Percentiles rank a stretch among this genome's conserved stretches.
These are phyloP conservation scores for Groenewaldozyma sp. DNA, from an alignment of 1,139 yeast species.

Conservation along the genomic window DNA sequence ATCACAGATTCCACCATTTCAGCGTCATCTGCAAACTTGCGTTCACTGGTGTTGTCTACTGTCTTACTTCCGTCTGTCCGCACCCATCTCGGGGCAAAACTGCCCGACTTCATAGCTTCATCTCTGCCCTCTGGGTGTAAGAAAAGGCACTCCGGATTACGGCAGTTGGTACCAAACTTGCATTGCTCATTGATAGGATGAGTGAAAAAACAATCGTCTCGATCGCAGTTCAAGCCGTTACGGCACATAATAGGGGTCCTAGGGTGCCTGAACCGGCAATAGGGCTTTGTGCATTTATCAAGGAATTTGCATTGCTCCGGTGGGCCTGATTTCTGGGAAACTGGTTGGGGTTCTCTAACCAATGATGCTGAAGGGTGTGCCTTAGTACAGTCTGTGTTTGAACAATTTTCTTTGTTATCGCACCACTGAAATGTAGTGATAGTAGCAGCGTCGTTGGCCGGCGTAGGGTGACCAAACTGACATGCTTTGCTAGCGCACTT, in stretches of 20 bases:
- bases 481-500: constrained; percentile 69
- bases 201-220: constrained; percentile 71
- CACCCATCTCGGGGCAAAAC: constrained; percentile 32
- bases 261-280: constrained; percentile 82
- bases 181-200: constrained; percentile 77
- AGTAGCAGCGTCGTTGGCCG: constrained; percentile 58
- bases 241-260: constrained; percentile 64
- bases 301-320: constrained; percentile 82
- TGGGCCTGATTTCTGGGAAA: constrained; percentile 15
- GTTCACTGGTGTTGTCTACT: constrained; percentile 35
- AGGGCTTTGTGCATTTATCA: constrained; percentile 59
- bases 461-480: constrained; percentile 88
- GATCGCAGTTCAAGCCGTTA: constrained; percentile 65
- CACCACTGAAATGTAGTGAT: constrained; percentile 74
- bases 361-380: constrained; percentile 71
- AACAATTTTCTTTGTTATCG: constrained; percentile 55
- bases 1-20: constrained; percentile 58
- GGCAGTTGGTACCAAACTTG: constrained; percentile 68
- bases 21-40: constrained; percentile 71
- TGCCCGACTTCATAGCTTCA: constrained; percentile 11
- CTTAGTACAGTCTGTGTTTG: constrained; percentile 49
- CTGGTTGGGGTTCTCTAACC: constrained; percentile 21
- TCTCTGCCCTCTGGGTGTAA: constrained; percentile 72
- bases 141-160: constrained; percentile 58
- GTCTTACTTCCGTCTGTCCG: constrained; percentile 13